These are phyloP conservation scores for Lantana camara DNA, from an alignment of 257 asterid genomes.

Conservation along the genomic window DNA sequence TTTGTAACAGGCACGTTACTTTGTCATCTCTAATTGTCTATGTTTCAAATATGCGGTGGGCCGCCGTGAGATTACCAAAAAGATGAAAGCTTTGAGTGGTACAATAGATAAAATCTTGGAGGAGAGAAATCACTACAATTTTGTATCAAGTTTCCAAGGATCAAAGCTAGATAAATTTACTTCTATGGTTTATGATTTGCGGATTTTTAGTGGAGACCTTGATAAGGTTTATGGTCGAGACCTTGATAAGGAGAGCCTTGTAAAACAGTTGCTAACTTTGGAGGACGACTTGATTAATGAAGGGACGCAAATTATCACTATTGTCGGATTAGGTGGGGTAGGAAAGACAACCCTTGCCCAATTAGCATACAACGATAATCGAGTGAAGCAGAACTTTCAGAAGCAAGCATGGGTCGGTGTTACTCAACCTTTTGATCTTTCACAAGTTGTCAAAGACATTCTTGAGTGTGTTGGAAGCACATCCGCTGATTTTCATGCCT, in stretches of 20 bases:
- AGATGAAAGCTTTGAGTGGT: not conserved
- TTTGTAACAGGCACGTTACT: no score
- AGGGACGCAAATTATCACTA: not conserved
- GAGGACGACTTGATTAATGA: not conserved
- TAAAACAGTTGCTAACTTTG: not conserved
- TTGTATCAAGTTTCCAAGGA: not conserved
- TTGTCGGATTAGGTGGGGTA: not conserved
- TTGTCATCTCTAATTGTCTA: no score
- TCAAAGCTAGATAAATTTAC: not conserved
- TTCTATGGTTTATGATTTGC: not conserved
- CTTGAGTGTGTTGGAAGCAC: not conserved
- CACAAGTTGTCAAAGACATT: not conserved
- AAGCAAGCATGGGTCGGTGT: not conserved
- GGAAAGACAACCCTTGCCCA: conserved; percentile 3
- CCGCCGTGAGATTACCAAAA: not conserved
- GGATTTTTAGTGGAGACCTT: no score
- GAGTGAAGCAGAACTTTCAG: not conserved
- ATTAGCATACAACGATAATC: not conserved
- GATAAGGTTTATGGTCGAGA: not conserved
- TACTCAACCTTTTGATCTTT: not conserved
- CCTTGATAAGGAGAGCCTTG: not conserved
- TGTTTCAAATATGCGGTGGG: no score
- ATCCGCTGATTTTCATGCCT: not conserved
- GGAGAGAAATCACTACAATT: not conserved
- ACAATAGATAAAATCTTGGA: no score